Base-by-base conservation (phyloP, 2,329 filamentous ascomycete genomes). In the Hymenoscyphus occultus region DNA sequence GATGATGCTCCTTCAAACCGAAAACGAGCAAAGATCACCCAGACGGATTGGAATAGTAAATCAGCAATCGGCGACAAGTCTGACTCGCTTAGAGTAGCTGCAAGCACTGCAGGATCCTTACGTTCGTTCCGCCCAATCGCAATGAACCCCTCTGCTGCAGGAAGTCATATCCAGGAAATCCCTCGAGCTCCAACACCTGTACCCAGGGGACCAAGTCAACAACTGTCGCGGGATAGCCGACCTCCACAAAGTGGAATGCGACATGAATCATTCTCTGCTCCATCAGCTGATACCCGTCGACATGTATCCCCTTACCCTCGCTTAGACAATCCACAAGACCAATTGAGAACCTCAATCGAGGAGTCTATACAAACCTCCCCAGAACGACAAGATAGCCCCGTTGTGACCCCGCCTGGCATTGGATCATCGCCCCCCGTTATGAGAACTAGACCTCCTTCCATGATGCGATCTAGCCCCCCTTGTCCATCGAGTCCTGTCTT, bases 341-440 rank as follows among this genome's bases (percentile, higher is more conserved):
- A 72, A 57, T 54, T 74, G 3, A 70, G 72, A 62, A 60, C 67
- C 19, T 76, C 75, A 0, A 76, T 76, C 48, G 48, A 54, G 61
- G 83, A 86, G 61, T 77, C 80, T 3, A 76, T 77, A n/a, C 74
- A 78, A 56, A 79, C 79, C 35, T 82, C 82, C 14, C 80, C 82
- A 39, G 82, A 83, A 67, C 80, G 81, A 59, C 72, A 76, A 59
- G 65, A 65, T n/a, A 76, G 79, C 83, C 86, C 62, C 39, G 84
- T 82, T 61, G 82, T 90, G 64, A 96, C 92, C 61, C 90, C 92
- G 3, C 87, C 87, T 59, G 91, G 92, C 62, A 92, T 98, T 71
- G 90, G 90, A 1, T 98, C 95, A 0, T 98, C 94, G 3, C 94
- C 94, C 14, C 95, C 95, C 0, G 83, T 96, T 1, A 87, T 93